Evolutionary conservation across 2,329 filamentous ascomycete genomes (phyloP), one percentile per base, ranked within the genome.

Genomic region (Cladophialophora carrionii): DNA sequence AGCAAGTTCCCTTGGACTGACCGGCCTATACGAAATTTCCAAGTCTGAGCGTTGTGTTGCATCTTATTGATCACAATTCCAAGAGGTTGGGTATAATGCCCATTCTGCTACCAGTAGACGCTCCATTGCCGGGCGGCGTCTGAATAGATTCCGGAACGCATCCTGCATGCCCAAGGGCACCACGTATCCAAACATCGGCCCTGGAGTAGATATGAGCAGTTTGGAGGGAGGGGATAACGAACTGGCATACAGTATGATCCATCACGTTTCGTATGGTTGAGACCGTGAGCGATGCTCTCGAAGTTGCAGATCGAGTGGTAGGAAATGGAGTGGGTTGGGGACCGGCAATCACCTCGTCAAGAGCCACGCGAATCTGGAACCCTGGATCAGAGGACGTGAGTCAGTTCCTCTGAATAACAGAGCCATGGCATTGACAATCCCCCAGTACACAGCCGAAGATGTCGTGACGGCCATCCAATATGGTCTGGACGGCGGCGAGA

Each of bases 21-120:
- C 12, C n/a, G 4, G n/a, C 17, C 29, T 4, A n/a, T 2, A 53
- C 3, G 24, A 4, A 34, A 17, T 34, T 10, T 10, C 9, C 24
- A 8, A 9, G 46, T 37, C 51, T 4, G n/a, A 32, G 20, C 17
- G 20, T 2, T 32, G 3, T 26, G 17, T 24, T 37, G n/a, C 20
- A 37, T 12, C 4, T 20, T 29, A 14, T 26, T 37, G 52, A 55
- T 22, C 34, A 43, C 8, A 22, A 8, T 29, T 14, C 22, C 41
- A 54, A 80, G 76, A 74, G 60, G 77, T 80, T 0, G 83, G 83
- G 7, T 85, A 82, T 72, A 82, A 82, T 66, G 84, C 84, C 84
- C 0, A 74, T 86, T 3, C 79, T 87, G 34, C 71, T 87, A 1
- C 83, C 84, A 0, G 83, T 85, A 0, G 85, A 87, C 67, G 79